Base-by-base conservation (phyloP, 2,329 filamentous ascomycete genomes). In the Neopestalotiopsis clavispora region DNA sequence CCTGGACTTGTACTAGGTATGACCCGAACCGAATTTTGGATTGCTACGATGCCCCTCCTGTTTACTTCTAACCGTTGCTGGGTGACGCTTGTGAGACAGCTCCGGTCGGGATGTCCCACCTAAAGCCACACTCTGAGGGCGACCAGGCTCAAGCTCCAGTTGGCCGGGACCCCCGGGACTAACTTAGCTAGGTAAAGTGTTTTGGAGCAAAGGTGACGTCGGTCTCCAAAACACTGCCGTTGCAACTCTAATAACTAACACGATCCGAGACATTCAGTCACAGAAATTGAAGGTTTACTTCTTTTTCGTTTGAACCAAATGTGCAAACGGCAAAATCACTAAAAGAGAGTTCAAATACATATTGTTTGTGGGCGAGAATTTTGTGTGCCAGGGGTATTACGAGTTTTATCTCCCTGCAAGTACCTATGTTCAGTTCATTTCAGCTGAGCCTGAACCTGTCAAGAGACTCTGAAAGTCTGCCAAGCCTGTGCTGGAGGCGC, bases 11-110 rank as follows among this genome's bases (percentile, higher is more conserved):
- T 38, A 62, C 23, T 28, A 28, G 23, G 23, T 28, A 28, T 28
- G 23, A 28, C n/a, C 59, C 30, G 34, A 23, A 65, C 40, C 20
- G 63, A 34, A 34, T 62, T 62, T 62, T 30, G 59, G 20, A 30
- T 13, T 34, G 59, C 59, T 62, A 20, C 57, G 57, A 62, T 59
- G 65, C 65, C 65, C 65, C 65, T 67, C 65, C 40, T 67, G 65
- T 67, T 67, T 67, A 67, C 32, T 38, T 12, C 6, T 17, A 12
- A 13, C 20, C 52, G 65, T 67, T 67, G 65, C 65, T 67, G 65
- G 65, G 65, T 45, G 32, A 67, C 65, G 64, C 30, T 23, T 64
- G 38, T 28, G 40, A 45, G 38, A 64, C 61, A 64, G 61, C 61
- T 40, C 59, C 30, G 28, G 40, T 38, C 30, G n/a, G 32, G 32